Base-by-base conservation (phyloP, 345 rosid species). In the Clarkia xantiana region DNA sequence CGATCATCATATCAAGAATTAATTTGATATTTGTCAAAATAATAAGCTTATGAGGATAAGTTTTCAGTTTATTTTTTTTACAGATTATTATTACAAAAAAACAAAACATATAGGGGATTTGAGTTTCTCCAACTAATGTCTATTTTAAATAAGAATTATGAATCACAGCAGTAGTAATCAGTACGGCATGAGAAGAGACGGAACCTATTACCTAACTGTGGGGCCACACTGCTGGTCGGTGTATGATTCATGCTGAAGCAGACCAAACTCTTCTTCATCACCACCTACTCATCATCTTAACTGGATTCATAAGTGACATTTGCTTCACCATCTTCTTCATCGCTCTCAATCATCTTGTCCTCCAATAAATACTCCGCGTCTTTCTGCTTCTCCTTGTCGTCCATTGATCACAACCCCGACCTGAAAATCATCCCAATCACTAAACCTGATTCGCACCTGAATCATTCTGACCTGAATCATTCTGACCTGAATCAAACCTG, bases 221-320 rank as follows among this genome's bases (percentile, higher is more conserved):
- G 2, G 96, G 96, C 96, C 94, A 83, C n/a, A n/a, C 61, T 73
- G 84, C 45, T 65, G 78, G 49, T 80, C 76, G 53, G 67, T 41
- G 57, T 76, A 67, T 48, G 76, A 14, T 50, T 40, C 50, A 14
- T 51, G n/a, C 18, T 1, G 18, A 16, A 19, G 34, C 11, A 15
- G 51, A 9, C 9, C 29, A 2, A 6, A 39, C 17, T 64, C 72
- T 4, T 62, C 71, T 16, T 65, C 62, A 0, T 62, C 65, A 23
- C 56, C n/a, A n/a, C 64, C 40, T 59, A 74, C 12, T 14, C 75
- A 8, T 62, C 80, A 17, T 55, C 51, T 14, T 63, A 55, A 18
- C 34, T 54, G 49, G 64, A 58, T 50, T 66, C 44, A 10, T 58
- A 23, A 52, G 38, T 51, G 52, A 62, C 67, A 54, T 61, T 65